These are phyloP conservation scores for Malassezia obtusa DNA, from an alignment of 1,284 basidiomycete genomes.

Conservation along the genomic window DNA sequence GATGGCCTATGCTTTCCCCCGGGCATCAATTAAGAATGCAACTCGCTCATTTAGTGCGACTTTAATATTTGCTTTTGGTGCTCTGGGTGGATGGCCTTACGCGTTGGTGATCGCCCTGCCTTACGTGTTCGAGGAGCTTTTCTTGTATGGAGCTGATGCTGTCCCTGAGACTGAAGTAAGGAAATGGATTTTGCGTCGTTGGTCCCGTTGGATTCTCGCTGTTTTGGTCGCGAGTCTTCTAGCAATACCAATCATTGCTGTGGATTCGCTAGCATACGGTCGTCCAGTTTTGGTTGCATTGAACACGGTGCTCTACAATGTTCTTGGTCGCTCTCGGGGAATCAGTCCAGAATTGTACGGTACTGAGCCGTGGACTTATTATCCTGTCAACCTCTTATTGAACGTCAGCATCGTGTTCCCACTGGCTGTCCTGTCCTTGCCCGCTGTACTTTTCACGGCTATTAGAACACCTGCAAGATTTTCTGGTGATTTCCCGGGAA, in stretches of 20 bases:
- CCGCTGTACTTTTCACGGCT: conserved; percentile 68
- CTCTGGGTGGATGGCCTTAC: conserved; percentile 93
- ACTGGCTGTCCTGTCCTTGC: conserved; percentile 56
- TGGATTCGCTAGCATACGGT: conserved; percentile 79
- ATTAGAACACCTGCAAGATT: conserved; percentile 67
- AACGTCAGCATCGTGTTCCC: conserved; percentile 84
- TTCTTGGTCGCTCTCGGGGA: conserved; percentile 59
- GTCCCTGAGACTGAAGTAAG: neutral
- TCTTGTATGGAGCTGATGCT: conserved; percentile 57
- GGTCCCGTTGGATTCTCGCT: conserved; percentile 57
- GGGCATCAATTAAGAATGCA: conserved; percentile 49
- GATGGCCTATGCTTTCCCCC: conserved; percentile 64
- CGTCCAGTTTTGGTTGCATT: conserved; percentile 68
- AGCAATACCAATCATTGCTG: conserved; percentile 50
- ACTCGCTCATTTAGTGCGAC: conserved; percentile 54
- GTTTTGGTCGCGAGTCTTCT: conserved; percentile 60
- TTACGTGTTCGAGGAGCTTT: conserved; percentile 81
- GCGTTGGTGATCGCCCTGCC: conserved; percentile 73
- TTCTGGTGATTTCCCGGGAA: conserved; percentile 55
- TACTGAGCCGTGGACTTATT: conserved; percentile 63
- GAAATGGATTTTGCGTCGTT: conserved; percentile 50
- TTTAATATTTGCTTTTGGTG: conserved; percentile 67
- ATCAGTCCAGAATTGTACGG: conserved; percentile 82
- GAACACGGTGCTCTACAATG: conserved; percentile 89
- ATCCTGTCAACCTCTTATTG: conserved; percentile 56